phyloP scores from a whole-genome alignment of 2,329 filamentous ascomycete species.

The Fusarium incarnatum region DNA sequence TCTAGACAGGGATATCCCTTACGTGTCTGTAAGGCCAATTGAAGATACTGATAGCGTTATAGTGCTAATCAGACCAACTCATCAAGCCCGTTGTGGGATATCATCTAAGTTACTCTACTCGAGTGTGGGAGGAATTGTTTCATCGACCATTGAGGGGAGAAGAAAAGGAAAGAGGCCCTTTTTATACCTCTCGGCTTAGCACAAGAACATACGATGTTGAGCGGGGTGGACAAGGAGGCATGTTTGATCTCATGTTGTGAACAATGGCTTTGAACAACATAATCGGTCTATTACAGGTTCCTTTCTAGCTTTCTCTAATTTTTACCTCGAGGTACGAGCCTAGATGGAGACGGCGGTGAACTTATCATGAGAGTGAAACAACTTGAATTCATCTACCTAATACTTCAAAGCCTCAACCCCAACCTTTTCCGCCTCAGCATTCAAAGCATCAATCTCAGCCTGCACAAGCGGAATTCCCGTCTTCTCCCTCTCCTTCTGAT shows the following conservation, averaged over 20 bases:
- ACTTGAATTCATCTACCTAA: neutral
- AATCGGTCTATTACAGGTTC: neutral
- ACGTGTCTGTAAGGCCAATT: neutral
- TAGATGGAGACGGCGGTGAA: no score
- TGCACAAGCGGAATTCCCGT: slow-evolving; percentile 70
- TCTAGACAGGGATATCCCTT: neutral
- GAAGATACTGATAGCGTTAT: no score
- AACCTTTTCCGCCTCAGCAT: slow-evolving; percentile 63
- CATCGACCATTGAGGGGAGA: neutral
- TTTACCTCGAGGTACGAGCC: no score
- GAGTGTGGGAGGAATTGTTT: neutral
- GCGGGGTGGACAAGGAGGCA: neutral
- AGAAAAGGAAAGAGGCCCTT: neutral
- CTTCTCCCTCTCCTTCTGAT: slow-evolving; percentile 62
- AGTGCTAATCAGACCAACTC: no score
- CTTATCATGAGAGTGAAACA: no score
- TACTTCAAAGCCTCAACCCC: slow-evolving; percentile 46
- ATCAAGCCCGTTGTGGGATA: no score
- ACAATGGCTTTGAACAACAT: neutral
- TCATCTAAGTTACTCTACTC: no score
- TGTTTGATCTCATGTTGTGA: neutral
- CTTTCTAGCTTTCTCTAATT: no score
- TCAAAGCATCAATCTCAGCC: slow-evolving; percentile 66
- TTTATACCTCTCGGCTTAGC: neutral
- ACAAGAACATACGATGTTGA: neutral